Base-by-base conservation (phyloP, 345 rosid species). In the Brassica juncea region DNA sequence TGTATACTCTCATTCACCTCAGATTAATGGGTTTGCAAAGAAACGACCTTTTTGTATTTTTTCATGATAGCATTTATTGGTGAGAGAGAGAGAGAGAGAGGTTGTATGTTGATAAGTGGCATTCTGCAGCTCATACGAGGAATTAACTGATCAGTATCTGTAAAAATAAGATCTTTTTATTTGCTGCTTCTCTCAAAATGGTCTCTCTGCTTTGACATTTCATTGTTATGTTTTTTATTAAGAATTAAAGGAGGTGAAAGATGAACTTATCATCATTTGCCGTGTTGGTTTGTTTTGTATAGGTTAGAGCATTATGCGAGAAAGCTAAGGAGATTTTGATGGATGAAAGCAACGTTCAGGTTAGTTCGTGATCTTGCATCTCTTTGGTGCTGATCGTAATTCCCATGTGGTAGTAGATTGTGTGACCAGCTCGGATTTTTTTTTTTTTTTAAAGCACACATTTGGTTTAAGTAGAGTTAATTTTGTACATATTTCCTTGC, bases 271-370 rank as follows among this genome's bases (percentile, higher is more conserved):
- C 67, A 37, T 77, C 68, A 35, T 66, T 28, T 68, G 69, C 16
- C 16, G 37, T 78, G 4, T 58, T 81, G 4, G 19, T 75, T 32
- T 78, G 16, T 34, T 76, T 52, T 47, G 16, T 1, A 11, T 83
- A 92, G 99, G 98, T 96, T 63, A 89, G 91, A 85, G 87, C 76
- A 65, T 82, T 96, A 82, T 96, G 98, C 16, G 98, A 96, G 84
- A 96, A 93, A 84, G 97, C 98, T 31, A 96, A 92, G 86, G 98
- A 96, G 88, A 92, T 89, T 72, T 79, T 96, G 79, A 93, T 96
- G 99, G 91, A 89, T 62, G 99, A 96, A 84, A 96, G 97, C 92
- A 96, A 92, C 66, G 99, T 96, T 81, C 99, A 96, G 99, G 99
- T 95, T 14, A 28, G 66, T 81, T 39, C 64, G 76, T 12, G 57